phyloP scores from a whole-genome alignment of 441 rosid genomes.

The Bocquillonia castaneifolia region DNA sequence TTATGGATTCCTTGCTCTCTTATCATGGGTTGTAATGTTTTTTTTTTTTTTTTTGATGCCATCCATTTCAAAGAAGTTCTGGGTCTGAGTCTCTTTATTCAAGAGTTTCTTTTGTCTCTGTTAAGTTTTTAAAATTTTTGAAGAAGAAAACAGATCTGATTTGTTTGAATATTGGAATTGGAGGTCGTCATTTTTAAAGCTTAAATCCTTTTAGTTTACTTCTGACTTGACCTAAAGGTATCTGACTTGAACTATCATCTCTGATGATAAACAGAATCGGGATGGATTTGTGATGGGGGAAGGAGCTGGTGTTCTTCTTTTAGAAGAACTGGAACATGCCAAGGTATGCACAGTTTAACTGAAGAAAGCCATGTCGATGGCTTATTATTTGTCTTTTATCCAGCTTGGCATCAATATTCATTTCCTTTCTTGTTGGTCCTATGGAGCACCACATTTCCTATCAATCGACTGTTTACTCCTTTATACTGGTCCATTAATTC shows the following conservation, averaged over 20 bases:
- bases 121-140: not conserved
- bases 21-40: not conserved
- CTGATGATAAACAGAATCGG: conserved; percentile 49
- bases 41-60: no score
- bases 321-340: conserved; percentile 96
- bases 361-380: not conserved
- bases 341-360: conserved; percentile 43
- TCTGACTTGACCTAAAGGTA: not conserved
- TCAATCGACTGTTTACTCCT: not conserved
- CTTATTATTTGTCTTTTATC: not conserved
- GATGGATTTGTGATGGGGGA: conserved; percentile 99
- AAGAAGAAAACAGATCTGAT: not conserved
- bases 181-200: not conserved
- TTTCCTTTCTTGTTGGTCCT: not conserved
- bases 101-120: not conserved
- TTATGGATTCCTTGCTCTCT: conserved; percentile 4
- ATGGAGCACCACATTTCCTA: not conserved
- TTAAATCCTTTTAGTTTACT: not conserved
- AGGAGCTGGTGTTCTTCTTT: conserved; percentile 93
- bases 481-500: not conserved
- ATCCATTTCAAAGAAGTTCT: conserved; percentile 5
- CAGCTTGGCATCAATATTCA: not conserved
- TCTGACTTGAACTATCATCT: conserved; percentile 11
- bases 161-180: not conserved
- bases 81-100: not conserved